phyloP scores from a whole-genome alignment of 2,329 filamentous ascomycete genomes.

The Neofusicoccum cordaticola region DNA sequence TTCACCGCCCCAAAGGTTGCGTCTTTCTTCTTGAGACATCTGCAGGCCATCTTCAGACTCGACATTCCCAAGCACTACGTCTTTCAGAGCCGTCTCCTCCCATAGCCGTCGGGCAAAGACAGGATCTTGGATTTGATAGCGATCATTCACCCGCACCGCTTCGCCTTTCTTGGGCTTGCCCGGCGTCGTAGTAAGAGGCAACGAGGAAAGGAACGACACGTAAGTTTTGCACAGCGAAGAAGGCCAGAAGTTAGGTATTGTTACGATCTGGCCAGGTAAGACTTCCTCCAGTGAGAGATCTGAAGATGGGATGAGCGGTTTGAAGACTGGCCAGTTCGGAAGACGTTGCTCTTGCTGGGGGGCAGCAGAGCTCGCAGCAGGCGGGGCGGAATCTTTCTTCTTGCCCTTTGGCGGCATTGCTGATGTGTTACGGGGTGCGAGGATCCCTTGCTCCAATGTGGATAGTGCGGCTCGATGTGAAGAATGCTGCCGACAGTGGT shows the following conservation, averaged over 20 bases:
- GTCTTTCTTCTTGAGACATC: conserved; percentile 30
- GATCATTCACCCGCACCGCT: conserved; percentile 82
- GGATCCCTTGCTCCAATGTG: no score
- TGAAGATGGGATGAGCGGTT: conserved; percentile 63
- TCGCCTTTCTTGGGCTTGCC: conserved; percentile 75
- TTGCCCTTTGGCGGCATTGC: conserved; percentile 35
- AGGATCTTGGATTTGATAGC: conserved; percentile 77
- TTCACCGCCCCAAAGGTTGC: conserved; percentile 69
- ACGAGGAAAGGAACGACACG: conserved; percentile 65
- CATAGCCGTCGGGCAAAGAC: conserved; percentile 73
- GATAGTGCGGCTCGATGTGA: not conserved
- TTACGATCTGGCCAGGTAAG: conserved; percentile 66
- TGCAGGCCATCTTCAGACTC: conserved; percentile 29
- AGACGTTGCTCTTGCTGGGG: conserved; percentile 21
- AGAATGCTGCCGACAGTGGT: not conserved
- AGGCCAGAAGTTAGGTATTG: conserved; percentile 73
- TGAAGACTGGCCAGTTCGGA: conserved; percentile 70
- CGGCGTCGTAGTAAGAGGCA: conserved; percentile 75
- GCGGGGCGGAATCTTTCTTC: conserved; percentile 20
- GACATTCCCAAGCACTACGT: conserved; percentile 45
- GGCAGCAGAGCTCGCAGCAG: conserved; percentile 6
- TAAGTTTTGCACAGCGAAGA: conserved; percentile 72
- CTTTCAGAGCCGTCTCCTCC: conserved; percentile 70
- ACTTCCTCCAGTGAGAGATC: conserved; percentile 61
- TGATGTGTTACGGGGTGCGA: not conserved